These are phyloP conservation scores for Piper betle DNA, from an alignment of 164 flowering plant species.

Conservation along the genomic window DNA sequence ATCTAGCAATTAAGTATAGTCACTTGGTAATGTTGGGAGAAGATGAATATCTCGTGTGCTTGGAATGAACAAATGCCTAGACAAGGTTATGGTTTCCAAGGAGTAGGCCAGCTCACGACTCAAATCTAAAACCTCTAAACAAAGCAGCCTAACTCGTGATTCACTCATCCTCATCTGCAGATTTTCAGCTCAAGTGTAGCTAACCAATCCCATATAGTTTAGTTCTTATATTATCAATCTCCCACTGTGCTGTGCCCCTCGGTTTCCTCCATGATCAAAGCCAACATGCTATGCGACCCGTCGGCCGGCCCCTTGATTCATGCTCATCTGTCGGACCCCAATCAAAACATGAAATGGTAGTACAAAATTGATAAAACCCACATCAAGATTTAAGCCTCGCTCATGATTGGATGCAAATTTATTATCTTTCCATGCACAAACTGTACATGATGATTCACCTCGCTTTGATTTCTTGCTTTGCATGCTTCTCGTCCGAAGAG, in stretches of 20 bases:
- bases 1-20: too few relatives aligned
- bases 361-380: neutral
- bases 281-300: slow-evolving; percentile 1
- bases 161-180: slow-evolving; percentile 5
- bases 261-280: neutral
- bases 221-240: too few relatives aligned
- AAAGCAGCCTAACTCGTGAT: neutral
- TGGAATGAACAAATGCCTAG: slow-evolving; percentile 3
- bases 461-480: neutral
- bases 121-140: neutral
- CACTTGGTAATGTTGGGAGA: neutral
- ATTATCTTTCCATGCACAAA: neutral
- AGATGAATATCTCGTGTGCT: neutral
- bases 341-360: neutral
- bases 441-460: neutral
- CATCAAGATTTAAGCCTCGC: neutral
- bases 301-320: slow-evolving; percentile 11
- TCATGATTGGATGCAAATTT: slow-evolving; percentile 6
- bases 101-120: slow-evolving; percentile 1
- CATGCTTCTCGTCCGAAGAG: neutral
- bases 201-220: slow-evolving; percentile 5
- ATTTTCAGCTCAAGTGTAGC: slow-evolving; percentile 1
- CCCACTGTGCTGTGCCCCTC: neutral
- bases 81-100: neutral
- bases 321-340: slow-evolving; percentile 7